A percentile compares a stretch with the other conserved stretches of the same genome.
Conservation (phyloP, 1,284 basidiomycete genomes). For the Austroboletus novae-zelandiae region DNA sequence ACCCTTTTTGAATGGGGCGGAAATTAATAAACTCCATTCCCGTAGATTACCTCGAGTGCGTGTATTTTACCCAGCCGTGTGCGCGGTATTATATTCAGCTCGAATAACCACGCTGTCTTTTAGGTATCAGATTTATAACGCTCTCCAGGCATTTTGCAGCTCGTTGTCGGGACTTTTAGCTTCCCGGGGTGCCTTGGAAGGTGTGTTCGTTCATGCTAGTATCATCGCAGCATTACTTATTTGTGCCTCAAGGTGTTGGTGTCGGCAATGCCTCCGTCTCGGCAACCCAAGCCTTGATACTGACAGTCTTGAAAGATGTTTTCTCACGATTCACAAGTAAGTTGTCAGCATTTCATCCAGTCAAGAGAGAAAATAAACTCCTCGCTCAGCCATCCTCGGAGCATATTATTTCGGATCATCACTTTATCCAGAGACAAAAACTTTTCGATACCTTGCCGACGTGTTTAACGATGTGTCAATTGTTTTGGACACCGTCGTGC, state of each 20-base stretch:
- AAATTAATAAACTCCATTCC: neutral
- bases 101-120: neutral
- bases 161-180: constrained; percentile 61
- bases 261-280: constrained; percentile 65
- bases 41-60: constrained; percentile 35
- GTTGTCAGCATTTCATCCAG: constrained; percentile 16
- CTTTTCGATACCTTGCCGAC: constrained; percentile 68
- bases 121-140: constrained; percentile 63
- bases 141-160: constrained; percentile 66
- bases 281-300: constrained; percentile 60
- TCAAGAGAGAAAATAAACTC: neutral
- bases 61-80: neutral
- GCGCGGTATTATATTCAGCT: neutral
- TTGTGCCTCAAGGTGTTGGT: constrained; percentile 49
- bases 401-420: constrained; percentile 63
- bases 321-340: constrained; percentile 62
- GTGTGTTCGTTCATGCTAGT: constrained; percentile 31
- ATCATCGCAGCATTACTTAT: neutral
- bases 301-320: constrained; percentile 62
- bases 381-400: constrained; percentile 51
- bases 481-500: constrained; percentile 58
- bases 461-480: constrained; percentile 60
- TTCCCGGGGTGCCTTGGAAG: constrained; percentile 67
- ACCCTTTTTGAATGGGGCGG: neutral
- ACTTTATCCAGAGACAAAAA: constrained; percentile 67